phyloP scores from a whole-genome alignment of 208 protist species.

The Strigomonas galati region DNA sequence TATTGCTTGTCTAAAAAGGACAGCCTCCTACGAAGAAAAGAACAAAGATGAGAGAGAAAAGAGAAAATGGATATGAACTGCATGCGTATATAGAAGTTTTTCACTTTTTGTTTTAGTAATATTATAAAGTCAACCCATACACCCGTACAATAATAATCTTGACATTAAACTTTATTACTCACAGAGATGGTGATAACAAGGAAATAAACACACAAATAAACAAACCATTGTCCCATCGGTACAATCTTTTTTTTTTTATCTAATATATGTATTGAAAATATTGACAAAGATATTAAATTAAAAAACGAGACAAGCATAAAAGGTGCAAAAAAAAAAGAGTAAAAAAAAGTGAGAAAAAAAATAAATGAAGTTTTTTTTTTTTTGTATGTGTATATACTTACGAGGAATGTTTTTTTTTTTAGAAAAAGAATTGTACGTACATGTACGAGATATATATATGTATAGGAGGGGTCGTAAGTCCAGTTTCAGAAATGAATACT shows the following conservation, averaged over 20 bases:
- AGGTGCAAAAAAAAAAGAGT: background rate
- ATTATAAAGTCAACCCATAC: background rate
- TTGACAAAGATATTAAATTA: background rate
- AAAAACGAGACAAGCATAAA: background rate
- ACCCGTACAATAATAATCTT: too few relatives aligned
- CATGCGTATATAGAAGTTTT: background rate
- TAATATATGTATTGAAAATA: background rate
- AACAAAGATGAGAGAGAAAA: slow-evolving; percentile 10
- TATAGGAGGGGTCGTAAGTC: background rate
- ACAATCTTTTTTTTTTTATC: background rate
- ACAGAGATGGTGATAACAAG: background rate
- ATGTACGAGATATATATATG: too few relatives aligned
- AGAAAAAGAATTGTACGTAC: background rate
- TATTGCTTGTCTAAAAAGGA: background rate
- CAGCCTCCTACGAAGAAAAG: background rate
- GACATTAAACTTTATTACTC: background rate
- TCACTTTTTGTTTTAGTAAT: background rate
- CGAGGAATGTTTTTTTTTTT: background rate
- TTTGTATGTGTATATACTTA: slow-evolving; percentile 3
- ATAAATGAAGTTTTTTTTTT: background rate
- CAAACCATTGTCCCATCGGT: background rate
- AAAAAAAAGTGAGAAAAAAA: background rate
- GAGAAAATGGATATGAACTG: background rate
- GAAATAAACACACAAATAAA: background rate
- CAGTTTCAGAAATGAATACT: background rate